Base-by-base conservation (phyloP, 108 stramenopile genomes). In the Skeletonema potamos region DNA sequence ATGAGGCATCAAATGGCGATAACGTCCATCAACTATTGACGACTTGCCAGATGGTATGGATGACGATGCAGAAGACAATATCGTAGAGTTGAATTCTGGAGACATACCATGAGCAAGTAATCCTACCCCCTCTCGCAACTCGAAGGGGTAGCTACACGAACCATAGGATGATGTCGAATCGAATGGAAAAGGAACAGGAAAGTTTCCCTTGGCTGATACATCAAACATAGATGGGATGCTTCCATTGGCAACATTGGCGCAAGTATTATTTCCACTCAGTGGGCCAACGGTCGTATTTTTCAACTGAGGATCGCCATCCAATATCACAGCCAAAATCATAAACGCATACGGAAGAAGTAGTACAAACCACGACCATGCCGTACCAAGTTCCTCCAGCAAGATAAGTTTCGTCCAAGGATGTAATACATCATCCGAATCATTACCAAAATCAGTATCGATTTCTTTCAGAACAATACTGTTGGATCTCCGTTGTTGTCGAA, bases 311-410 rank as follows among this genome's bases (percentile, higher is more conserved):
- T 79, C 34, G 4, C 85, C 79, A 62, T 87, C 86, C 57, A 89
- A 57, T 27, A 79, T 18, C 30, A 92, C 22, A 7, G 81, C 81
- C 18, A 92, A 30, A 27, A 84, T 58, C 72, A 92, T 84, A 36
- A 87, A 68, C 0, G 77, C 59, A 66, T 92, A 92, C 13, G 91
- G 91, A 28, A 89, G 62, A 6, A 92, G 64, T 22, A 92, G 71
- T 15, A 92, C 79, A 29, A 83, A 27, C 90, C 90, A 92, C 43
- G 88, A 89, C 24, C 84, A 84, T 18, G 88, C 85, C 6, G 88
- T 92, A 32, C 90, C 90, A 62, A 92, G 66, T 70, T 92, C 90
- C 59, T 92, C 90, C 15, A 92, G 82, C 7, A 89, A 55, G 32
- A 92, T 87, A 24, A 84, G 74, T 54, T 87, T 87, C 44, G 81